Evolutionary conservation across 768 basidiomycete genomes (phyloP).

Genomic region (Asterophora parasitica): DNA sequence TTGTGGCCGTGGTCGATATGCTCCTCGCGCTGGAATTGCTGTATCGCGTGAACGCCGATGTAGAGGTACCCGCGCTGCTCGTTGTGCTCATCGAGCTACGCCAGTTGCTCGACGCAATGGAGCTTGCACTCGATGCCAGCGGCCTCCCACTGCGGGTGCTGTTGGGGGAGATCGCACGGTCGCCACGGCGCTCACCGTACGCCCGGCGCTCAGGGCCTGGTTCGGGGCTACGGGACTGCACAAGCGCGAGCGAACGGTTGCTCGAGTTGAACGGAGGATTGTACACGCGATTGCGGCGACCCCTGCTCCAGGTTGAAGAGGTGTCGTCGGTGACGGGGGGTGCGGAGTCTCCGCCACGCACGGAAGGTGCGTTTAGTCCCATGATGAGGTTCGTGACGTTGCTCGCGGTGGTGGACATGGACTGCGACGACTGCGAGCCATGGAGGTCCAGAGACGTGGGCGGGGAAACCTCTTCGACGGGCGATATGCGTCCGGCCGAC

Average conservation of each 20-base stretch:
- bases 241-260: constrained; percentile 13
- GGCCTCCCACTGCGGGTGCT: constrained; percentile 52
- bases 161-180: constrained; percentile 55
- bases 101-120: constrained; percentile 68
- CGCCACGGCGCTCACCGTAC: constrained; percentile 27
- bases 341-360: constrained; percentile 21
- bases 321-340: constrained; percentile 31
- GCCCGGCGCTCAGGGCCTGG: constrained; percentile 29
- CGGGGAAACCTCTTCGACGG: constrained; percentile 35
- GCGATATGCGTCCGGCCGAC: constrained; percentile 33
- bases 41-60: constrained; percentile 73
- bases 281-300: constrained; percentile 30
- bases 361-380: constrained; percentile 51
- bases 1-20: constrained; percentile 77
- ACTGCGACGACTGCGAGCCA: constrained; percentile 24
- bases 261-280: constrained; percentile 14
- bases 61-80: constrained; percentile 63
- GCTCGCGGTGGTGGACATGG: constrained; percentile 66
- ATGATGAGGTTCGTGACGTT: constrained; percentile 75
- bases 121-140: constrained; percentile 55
- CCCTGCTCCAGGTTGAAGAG: constrained; percentile 44
- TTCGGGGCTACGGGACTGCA: constrained; percentile 24
- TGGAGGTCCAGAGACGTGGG: constrained; percentile 25
- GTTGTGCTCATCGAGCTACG: constrained; percentile 71
- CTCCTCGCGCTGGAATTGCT: constrained; percentile 72